Base-by-base conservation (phyloP, 75 land plant species). In the Picea sitchensis region DNA sequence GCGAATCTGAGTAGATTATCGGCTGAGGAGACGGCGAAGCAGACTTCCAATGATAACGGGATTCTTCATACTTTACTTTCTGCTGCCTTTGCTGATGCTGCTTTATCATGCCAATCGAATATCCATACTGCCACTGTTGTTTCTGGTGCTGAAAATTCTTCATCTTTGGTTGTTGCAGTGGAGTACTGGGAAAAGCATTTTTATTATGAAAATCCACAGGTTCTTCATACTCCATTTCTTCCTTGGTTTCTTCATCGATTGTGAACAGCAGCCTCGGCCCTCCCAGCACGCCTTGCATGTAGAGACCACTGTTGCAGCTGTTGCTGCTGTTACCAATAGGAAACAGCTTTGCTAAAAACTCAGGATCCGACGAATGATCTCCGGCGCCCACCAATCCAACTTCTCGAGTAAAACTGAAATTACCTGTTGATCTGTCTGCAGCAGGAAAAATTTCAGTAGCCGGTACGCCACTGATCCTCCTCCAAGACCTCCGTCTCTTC, bases 201-300 rank as follows among this genome's bases (percentile, higher is more conserved):
- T 38, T 38, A 38, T 47, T 6, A 51, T 8, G 56, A 51, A 9
- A 51, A 51, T 67, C 71, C 7, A 32, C 71, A 17, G 15, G 41
- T 2, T 71, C 74, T 44, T 71, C 74, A 12, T 18, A 38, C 23
- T 71, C 74, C 74, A 71, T 71, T 3, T 71, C 74, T 8, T 71
- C 74, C 13, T 32, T 44, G 54, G 74, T 71, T 71, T 71, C 74
- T 9, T 71, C 74, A 9, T 71, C 44, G n/a, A 71, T 71, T 5
- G 74, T 71, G 54, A 71, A 71, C 1, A 71, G 56, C 47, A 71
- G 54, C 74, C 74, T 44, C 11, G 74, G 56, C 14, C 74, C 74
- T n/a, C 74, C 74, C 11, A 71, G 14, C 12, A 71, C 74, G 0
- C 74, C 74, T 4, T 44, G 74, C 74, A 71, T 71, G 20, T 71